Base-by-base conservation (phyloP, 805 yeast genomes). In the Debaryomyces maramus region DNA sequence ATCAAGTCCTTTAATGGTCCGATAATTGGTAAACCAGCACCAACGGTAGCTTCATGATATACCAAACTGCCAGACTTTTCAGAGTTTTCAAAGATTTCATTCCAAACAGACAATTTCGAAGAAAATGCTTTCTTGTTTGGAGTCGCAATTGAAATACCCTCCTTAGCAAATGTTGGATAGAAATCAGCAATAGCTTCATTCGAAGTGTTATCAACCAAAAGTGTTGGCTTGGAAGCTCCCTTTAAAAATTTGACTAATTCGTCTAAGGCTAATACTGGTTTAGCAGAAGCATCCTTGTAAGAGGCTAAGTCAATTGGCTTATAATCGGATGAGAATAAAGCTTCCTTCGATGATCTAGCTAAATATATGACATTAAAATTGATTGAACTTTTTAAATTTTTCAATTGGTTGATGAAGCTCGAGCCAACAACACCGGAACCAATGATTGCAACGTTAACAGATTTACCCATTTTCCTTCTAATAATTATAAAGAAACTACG, bases 71-170 rank as follows among this genome's bases (percentile, higher is more conserved):
- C 72, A 26, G 72, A 69, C 28, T 70, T 65, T 27, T 72, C 74
- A 24, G 85, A 76, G 37, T 65, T 64, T 24, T 62, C 57, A 54
- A 87, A 87, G 40, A 93, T 80, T 37, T 76, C 73, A 41, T 87
- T 77, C 97, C 98, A 93, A 9, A 82, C 67, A 17, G 70, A 62
- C 46, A 85, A 65, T 40, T 80, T 84, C 31, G 89, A 75, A 7
- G 97, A 89, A 59, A 93, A 93, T 0, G 95, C 99, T 75, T 93
- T 93, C 68, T 93, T 93, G 76, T 93, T 93, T 51, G 99, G 99
- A 32, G 99, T 93, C 14, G 98, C 99, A 54, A 93, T 80, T 32
- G 97, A 88, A 49, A 93, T 81, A 27, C 96, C 96, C 44, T 73
- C 77, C 50, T 75, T 63, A 46, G 91, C 72, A 55, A 93, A 81